Evolutionary conservation across 108 stramenopile genomes (phyloP), one percentile per base, ranked within the genome.

Genomic region (Nitzschia inconspicua): DNA sequence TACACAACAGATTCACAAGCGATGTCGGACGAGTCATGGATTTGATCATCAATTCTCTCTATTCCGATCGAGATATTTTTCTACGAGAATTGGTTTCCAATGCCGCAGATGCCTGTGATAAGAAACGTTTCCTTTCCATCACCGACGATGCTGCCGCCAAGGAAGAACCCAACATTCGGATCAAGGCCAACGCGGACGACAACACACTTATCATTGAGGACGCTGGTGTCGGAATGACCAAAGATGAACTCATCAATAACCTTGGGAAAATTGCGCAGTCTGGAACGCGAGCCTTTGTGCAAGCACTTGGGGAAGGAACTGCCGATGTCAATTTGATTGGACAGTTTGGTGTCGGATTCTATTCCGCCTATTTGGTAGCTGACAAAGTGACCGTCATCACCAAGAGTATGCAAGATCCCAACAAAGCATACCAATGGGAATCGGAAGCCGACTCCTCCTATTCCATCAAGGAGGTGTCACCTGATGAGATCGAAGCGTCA

Each of bases 311-410:
- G 22, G 75, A 91, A 44, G 91, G 85, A 4, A 55, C 31, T 4
- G 82, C 78, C n/a, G 93, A 89, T 63, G 89, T 86, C 39, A 88
- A 84, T 57, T 61, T 98, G 27, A 97, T 98, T 67, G 99, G 99
- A 22, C 97, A 99, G 68, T 99, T 99, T 63, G 99, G 99, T 60
- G 99, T 99, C 5, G 99, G 99, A 30, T 99, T 99, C 66, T 99
- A 99, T 76, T 94, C 95, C 11, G 94, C 96, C 29, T 98, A 96
- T 64, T 84, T 97, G 61, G 96, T 99, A 4, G 97, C 96, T 40
- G 88, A 97, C 52, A 85, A 82, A 67, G 95, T 99, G 8, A 80
- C 91, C 47, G 97, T 99, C 26, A 75, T 95, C 28, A 94, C 96
- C 48, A 90, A 91, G 44, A 83, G 83, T 23, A 89, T 93, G 82